Percentiles rank a stretch among this genome's conserved stretches.
phyloP scores from a whole-genome alignment of 176 grass and related monocot genomes.

The Oryza brachyantha region DNA sequence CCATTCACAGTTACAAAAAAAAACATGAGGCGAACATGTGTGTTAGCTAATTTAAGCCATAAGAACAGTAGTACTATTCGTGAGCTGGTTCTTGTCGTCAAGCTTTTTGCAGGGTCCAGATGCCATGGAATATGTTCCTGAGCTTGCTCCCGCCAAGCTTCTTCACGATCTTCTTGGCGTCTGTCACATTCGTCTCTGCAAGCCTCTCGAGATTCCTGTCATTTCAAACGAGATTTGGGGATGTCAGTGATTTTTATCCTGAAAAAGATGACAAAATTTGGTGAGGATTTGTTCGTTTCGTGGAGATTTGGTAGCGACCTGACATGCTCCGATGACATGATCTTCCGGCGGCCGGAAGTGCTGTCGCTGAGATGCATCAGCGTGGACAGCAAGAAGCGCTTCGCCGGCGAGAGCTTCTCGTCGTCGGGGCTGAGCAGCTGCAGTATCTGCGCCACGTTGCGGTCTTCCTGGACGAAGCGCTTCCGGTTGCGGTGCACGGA shows the following conservation, averaged over 20 bases:
- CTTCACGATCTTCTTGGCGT: conserved; percentile 85
- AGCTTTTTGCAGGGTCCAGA: conserved; percentile 58
- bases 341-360: conserved; percentile 67
- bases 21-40: conserved; percentile 17
- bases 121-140: conserved; percentile 70
- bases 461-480: conserved; percentile 72
- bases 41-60: conserved; percentile 39
- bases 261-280: not conserved
- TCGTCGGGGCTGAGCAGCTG: conserved; percentile 58
- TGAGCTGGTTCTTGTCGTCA: not conserved
- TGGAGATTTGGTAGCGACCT: not conserved
- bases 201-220: conserved; percentile 66
- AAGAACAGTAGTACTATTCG: not conserved
- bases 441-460: conserved; percentile 57
- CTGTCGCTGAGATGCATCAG: conserved; percentile 62
- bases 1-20: conserved; percentile 48
- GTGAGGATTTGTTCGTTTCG: not conserved
- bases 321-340: conserved; percentile 62
- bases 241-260: not conserved
- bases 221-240: not conserved
- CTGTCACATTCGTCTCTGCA: conserved; percentile 59
- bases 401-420: conserved; percentile 59
- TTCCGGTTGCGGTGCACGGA: conserved; percentile 69
- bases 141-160: conserved; percentile 76
- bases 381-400: conserved; percentile 61